Evolutionary conservation across 1,284 basidiomycete species (phyloP), one percentile per base, ranked within the genome.

Genomic region (Cutaneotrichosporon dermatis): DNA sequence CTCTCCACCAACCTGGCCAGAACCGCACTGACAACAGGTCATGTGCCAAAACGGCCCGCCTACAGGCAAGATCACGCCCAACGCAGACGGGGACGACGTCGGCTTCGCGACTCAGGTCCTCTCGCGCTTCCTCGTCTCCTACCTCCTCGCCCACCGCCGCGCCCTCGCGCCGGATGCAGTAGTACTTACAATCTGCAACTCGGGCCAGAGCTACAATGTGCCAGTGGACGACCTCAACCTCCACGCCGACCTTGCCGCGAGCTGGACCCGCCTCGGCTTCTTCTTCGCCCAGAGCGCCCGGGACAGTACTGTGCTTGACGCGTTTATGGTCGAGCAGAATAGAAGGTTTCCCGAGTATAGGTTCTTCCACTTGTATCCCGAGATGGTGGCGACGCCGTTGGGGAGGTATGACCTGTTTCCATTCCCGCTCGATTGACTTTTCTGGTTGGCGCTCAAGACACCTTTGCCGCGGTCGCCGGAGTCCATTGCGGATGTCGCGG

Each of bases 41-140:
- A 48, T 48, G 46, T 48, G 46, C 46, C 46, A 48, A 33, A 48
- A 48, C 46, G 46, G 46, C 13, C 33, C 35, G 34, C 46, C 46
- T 4, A 25, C 33, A 13, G 9, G 10, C 11, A 34, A 25, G 10
- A 5, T 48, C 46, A 13, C 34, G 46, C 11, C 35, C 2, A 48
- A 48, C 34, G 46, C 6, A 6, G 46, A 48, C 46, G 46, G 46
- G 12, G 34, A 48, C 46, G n/a, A n/a, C 12, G 11, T 5, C 4
- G 9, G 33, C 10, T 48, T 48, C 34, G 46, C 46, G 9, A 33
- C 35, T 7, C 46, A 48, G 46, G 46, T 33, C 34, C 46, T 48
- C 46, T 48, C 46, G 34, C 46, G 46, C 46, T 48, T 48, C 46
- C 33, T 48, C 34, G 10, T 48, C 46, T 13, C 33, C n/a, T 33